Percentiles rank a stretch among this genome's conserved stretches.
These are phyloP conservation scores for Taxawa tesnikishii DNA, from an alignment of 2,329 filamentous ascomycete species.

Conservation along the genomic window DNA sequence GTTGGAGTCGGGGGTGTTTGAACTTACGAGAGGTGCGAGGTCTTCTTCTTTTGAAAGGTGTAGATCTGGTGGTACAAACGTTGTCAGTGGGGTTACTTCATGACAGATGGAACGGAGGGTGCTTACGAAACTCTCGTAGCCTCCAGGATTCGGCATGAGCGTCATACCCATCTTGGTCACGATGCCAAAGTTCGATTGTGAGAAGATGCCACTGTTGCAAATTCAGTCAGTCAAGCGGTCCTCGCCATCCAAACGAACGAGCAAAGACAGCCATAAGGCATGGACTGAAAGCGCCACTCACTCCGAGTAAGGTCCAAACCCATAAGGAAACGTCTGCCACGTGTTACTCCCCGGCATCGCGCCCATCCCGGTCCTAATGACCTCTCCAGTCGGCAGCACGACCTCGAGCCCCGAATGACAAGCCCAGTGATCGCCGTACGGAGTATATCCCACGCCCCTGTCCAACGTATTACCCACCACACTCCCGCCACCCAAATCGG, in stretches of 20 bases:
- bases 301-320: constrained; percentile 24
- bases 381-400: constrained; percentile 21
- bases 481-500: constrained; percentile 22
- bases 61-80: too few relatives aligned
- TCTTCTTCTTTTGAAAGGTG: too few relatives aligned
- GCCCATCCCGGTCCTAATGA: constrained; percentile 25
- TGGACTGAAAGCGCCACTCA: too few relatives aligned
- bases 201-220: constrained; percentile 24
- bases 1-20: too few relatives aligned
- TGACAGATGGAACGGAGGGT: constrained; percentile 36
- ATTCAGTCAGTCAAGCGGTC: too few relatives aligned
- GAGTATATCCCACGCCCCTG: constrained; percentile 28
- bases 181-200: constrained; percentile 23
- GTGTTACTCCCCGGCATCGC: constrained; percentile 29
- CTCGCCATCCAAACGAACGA: too few relatives aligned
- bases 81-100: constrained; percentile 36
- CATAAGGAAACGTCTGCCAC: constrained; percentile 22
- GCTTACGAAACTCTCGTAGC: constrained; percentile 31
- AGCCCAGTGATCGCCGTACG: constrained; percentile 25
- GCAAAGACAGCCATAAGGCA: too few relatives aligned
- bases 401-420: constrained; percentile 25
- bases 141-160: constrained; percentile 41
- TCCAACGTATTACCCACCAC: constrained; percentile 27
- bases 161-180: constrained; percentile 41
- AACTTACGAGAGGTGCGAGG: too few relatives aligned